Base-by-base conservation (phyloP, 768 basidiomycete species). In the Tylopilus vinaceipallidus region DNA sequence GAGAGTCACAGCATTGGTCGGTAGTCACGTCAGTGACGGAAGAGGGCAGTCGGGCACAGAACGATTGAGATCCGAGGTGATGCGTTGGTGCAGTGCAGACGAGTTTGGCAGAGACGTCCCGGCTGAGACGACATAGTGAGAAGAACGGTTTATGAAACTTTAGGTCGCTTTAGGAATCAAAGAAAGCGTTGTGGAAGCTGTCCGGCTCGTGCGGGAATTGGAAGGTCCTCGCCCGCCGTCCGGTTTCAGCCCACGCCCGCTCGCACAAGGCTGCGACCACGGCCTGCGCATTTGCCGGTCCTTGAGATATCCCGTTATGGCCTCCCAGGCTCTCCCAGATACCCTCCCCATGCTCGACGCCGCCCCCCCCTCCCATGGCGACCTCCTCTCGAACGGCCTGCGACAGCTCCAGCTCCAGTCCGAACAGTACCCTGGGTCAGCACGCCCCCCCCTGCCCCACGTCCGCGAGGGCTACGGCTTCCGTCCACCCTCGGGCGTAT, bases 401-500 rank as follows among this genome's bases (percentile, higher is more conserved):
- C 72, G 73, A 42, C 71, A 73, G 47, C 76, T 83, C 22, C 71
- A 79, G 59, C 52, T 66, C 14, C 63, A 68, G 36, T 47, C 60
- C 6, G 27, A n/a, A n/a, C n/a, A n/a, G n/a, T n/a, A n/a, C n/a
- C n/a, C n/a, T n/a, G n/a, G n/a, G n/a, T n/a, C n/a, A n/a, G 53
- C 49, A 49, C 63, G 57, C 53, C 46, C 49, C 47, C 49, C 42
- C 53, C 54, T 51, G 55, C 64, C 78, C 47, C 74, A 72, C 50
- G 69, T 77, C 19, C 77, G 77, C 46, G 91, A 93, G 45, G 91
- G 88, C 45, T 91, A 91, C 68, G 91, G 91, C 47, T 92, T 92
- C 68, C 81, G 88, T 11, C 72, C 79, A 14, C 68, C 78, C 29
- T 92, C 89, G 9, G 87, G 86, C 4, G 63, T 77, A 36, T 78